Percentiles rank a stretch among this genome's conserved stretches.
phyloP scores from a whole-genome alignment of 2,329 filamentous ascomycete species.

The Sclerotinia subarctica region DNA sequence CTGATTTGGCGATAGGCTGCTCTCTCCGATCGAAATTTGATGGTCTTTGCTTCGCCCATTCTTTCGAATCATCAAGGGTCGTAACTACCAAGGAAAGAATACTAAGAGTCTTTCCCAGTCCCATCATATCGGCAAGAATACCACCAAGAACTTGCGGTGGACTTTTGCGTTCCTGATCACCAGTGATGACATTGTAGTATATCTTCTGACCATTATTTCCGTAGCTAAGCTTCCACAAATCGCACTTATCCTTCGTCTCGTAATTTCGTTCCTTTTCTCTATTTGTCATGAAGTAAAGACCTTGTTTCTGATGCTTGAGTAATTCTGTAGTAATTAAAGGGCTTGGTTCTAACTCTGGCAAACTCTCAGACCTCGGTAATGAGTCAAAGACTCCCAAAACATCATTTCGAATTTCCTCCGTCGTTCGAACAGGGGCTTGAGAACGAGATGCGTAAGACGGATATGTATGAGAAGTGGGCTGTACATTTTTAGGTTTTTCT shows the following conservation, averaged over 20 bases:
- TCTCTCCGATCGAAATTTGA: slow-evolving; percentile 34
- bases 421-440: slow-evolving; percentile 53
- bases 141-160: slow-evolving; percentile 69
- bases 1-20: slow-evolving; percentile 34
- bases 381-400: slow-evolving; percentile 86
- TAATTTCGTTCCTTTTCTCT: slow-evolving; percentile 67
- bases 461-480: slow-evolving; percentile 34
- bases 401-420: slow-evolving; percentile 82
- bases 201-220: slow-evolving; percentile 54
- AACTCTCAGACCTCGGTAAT: slow-evolving; percentile 69
- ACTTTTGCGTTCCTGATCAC: slow-evolving; percentile 55
- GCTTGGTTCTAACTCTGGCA: slow-evolving; percentile 70
- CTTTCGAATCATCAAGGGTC: slow-evolving; percentile 58
- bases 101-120: slow-evolving; percentile 81
- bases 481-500: slow-evolving; percentile 32
- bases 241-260: slow-evolving; percentile 56
- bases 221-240: slow-evolving; percentile 69
- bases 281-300: slow-evolving; percentile 77
- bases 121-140: slow-evolving; percentile 83
- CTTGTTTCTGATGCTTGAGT: slow-evolving; percentile 85
- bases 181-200: slow-evolving; percentile 85
- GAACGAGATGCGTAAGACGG: slow-evolving; percentile 39
- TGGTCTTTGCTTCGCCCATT: slow-evolving; percentile 58
- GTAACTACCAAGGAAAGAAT: slow-evolving; percentile 74
- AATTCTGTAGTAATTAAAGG: slow-evolving; percentile 62